Evolutionary conservation across 2,329 filamentous ascomycete genomes (phyloP).

Genomic region (Trichoderma hamatum): DNA sequence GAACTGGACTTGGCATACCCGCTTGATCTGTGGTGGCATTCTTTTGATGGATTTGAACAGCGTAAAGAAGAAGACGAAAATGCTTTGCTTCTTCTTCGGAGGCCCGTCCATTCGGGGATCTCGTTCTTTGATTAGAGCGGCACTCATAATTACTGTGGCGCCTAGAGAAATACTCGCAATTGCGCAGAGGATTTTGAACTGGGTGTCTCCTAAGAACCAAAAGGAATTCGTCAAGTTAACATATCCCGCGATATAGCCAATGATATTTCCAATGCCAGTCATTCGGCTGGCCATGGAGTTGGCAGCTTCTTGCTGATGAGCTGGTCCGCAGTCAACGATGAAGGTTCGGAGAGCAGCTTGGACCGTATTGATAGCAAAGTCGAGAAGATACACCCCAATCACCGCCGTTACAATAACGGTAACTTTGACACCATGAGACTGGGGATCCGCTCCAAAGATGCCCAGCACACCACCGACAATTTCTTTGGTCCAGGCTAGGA

Average conservation of each 20-base stretch:
- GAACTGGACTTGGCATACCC: slow-evolving; percentile 80
- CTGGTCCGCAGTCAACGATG: slow-evolving; percentile 89
- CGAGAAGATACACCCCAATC: slow-evolving; percentile 83
- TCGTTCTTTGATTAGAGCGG: slow-evolving; percentile 70
- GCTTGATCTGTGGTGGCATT: slow-evolving; percentile 79
- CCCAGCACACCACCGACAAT: slow-evolving; percentile 68
- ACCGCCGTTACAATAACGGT: slow-evolving; percentile 78
- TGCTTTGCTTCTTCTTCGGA: slow-evolving; percentile 61
- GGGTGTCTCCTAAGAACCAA: slow-evolving; percentile 80
- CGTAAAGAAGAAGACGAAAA: slow-evolving; percentile 77
- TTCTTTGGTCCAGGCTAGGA: slow-evolving; percentile 74
- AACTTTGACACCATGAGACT: slow-evolving; percentile 65
- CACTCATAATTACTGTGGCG: slow-evolving; percentile 71
- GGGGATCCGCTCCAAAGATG: slow-evolving; percentile 70
- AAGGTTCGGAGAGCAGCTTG: slow-evolving; percentile 91
- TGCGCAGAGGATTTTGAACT: slow-evolving; percentile 90
- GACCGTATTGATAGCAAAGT: slow-evolving; percentile 96
- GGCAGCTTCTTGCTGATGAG: slow-evolving; percentile 89
- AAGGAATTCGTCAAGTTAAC: slow-evolving; percentile 73
- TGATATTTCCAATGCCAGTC: slow-evolving; percentile 84
- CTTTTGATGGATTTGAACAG: slow-evolving; percentile 76
- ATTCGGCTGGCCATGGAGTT: slow-evolving; percentile 93
- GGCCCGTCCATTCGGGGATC: slow-evolving; percentile 76
- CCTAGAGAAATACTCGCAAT: slow-evolving; percentile 77
- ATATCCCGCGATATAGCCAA: slow-evolving; percentile 87